A percentile compares a stretch with the other conserved stretches of the same genome.
Conservation (phyloP, 305 asterid species). For the Ajuga reptans region DNA sequence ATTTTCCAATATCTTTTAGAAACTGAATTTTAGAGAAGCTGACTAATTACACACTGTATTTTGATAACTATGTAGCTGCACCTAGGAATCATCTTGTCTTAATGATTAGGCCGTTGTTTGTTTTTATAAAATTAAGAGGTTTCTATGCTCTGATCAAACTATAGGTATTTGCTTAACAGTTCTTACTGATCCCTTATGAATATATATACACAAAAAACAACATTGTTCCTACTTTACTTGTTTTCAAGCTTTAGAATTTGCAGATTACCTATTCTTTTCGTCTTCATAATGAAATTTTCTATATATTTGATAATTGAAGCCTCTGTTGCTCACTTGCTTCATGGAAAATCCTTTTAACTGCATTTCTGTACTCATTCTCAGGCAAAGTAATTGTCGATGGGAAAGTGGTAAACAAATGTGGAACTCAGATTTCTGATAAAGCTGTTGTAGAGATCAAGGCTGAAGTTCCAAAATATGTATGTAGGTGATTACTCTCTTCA, state of each 20-base stretch:
- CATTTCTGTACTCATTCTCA: slow-evolving; percentile 24
- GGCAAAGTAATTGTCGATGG: slow-evolving; percentile 96
- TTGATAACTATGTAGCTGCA: too few relatives aligned
- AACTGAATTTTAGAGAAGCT: not conserved
- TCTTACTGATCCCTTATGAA: not conserved
- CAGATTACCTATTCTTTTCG: not conserved
- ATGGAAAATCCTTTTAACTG: not conserved
- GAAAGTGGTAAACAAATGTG: slow-evolving; percentile 76
- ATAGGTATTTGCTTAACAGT: too few relatives aligned
- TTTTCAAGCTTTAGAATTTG: not conserved
- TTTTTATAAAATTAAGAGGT: too few relatives aligned
- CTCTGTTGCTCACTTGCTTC: not conserved
- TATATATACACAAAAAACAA: not conserved
- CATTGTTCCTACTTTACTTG: not conserved
- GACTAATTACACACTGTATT: not conserved
- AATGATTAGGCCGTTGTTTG: too few relatives aligned
- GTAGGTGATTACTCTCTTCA: slow-evolving; percentile 75
- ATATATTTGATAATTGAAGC: not conserved
- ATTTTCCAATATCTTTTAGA: not conserved
- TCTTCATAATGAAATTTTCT: not conserved
- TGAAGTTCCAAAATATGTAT: slow-evolving; percentile 93
- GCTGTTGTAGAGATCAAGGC: slow-evolving; percentile 80
- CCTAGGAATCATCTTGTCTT: too few relatives aligned
- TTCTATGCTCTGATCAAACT: too few relatives aligned
- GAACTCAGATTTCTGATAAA: slow-evolving; percentile 78